These are phyloP conservation scores for Eucalyptus marginata DNA, from an alignment of 345 rosid species.

Conservation along the genomic window DNA sequence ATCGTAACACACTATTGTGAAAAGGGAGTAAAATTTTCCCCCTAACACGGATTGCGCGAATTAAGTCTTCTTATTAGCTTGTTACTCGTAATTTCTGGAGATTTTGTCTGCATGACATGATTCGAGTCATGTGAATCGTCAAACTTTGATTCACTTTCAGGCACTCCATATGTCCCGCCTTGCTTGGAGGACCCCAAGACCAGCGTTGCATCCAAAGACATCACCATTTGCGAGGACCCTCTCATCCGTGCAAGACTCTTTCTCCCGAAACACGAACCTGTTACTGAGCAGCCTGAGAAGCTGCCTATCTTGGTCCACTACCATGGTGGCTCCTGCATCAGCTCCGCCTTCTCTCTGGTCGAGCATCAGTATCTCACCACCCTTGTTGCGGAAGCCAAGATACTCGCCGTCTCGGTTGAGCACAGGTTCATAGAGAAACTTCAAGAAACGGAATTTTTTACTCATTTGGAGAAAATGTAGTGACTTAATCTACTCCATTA, in stretches of 20 bases:
- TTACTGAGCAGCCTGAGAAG: not conserved
- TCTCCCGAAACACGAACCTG: constrained; percentile 7
- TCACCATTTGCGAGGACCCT: constrained; percentile 5
- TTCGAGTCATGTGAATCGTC: not conserved
- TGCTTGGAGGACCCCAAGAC: constrained; percentile 3
- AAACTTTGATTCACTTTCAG: not conserved
- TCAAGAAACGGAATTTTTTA: not conserved
- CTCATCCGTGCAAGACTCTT: constrained; percentile 6
- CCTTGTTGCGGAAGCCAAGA: constrained; percentile 2
- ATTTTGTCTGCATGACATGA: not conserved
- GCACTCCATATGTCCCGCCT: constrained; percentile 6
- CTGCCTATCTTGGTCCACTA: constrained; percentile 14
- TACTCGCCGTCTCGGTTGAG: constrained; percentile 13
- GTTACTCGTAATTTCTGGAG: not conserved
- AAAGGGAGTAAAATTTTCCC: not conserved
- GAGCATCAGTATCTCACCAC: constrained; percentile 2
- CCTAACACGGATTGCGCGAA: not conserved
- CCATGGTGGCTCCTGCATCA: constrained; percentile 14
- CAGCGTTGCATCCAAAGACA: constrained; percentile 15
- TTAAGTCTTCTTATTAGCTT: not conserved
- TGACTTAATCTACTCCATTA: not conserved
- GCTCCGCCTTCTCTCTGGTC: constrained; percentile 8
- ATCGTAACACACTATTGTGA: not conserved
- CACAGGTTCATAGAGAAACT: constrained; percentile 1
- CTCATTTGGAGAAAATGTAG: not conserved